A percentile compares a stretch with the other conserved stretches of the same genome.
phyloP scores from a whole-genome alignment of 306 rosid species.

The Quercus suber region DNA sequence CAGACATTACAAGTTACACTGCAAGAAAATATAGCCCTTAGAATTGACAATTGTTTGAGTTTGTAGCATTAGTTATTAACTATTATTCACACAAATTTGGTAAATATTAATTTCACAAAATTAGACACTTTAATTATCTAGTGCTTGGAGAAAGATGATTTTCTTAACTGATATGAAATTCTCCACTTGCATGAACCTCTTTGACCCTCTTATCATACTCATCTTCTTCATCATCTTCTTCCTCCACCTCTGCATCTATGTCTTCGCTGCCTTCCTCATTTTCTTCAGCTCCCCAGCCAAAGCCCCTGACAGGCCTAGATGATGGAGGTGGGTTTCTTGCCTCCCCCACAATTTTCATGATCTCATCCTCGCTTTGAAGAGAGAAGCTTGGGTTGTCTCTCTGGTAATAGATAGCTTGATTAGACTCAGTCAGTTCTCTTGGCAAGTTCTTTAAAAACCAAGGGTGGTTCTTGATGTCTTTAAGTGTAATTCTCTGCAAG shows the following conservation, averaged over 20 bases:
- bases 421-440: constrained; percentile 72
- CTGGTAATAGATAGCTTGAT: constrained; percentile 61
- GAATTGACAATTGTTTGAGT: not conserved
- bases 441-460: constrained; percentile 86
- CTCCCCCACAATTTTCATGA: constrained; percentile 75
- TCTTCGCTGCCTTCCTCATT: constrained; percentile 38
- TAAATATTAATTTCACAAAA: constrained; percentile 19
- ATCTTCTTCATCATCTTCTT: constrained; percentile 54
- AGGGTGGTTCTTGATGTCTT: constrained; percentile 81
- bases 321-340: constrained; percentile 68
- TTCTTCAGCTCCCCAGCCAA: constrained; percentile 63
- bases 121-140: not conserved
- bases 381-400: constrained; percentile 65
- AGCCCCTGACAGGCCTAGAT: constrained; percentile 48
- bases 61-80: constrained; percentile 28
- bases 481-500: constrained; percentile 59
- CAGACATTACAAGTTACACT: constrained; percentile 15
- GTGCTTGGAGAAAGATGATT: constrained; percentile 22
- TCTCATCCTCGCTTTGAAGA: constrained; percentile 58
- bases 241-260: constrained; percentile 46
- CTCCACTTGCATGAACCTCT: constrained; percentile 76
- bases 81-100: constrained; percentile 37
- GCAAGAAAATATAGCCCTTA: not conserved
- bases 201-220: constrained; percentile 69
- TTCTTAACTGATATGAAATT: constrained; percentile 50